phyloP scores from a whole-genome alignment of 2,329 filamentous ascomycete species.

The Colletotrichum noveboracense region DNA sequence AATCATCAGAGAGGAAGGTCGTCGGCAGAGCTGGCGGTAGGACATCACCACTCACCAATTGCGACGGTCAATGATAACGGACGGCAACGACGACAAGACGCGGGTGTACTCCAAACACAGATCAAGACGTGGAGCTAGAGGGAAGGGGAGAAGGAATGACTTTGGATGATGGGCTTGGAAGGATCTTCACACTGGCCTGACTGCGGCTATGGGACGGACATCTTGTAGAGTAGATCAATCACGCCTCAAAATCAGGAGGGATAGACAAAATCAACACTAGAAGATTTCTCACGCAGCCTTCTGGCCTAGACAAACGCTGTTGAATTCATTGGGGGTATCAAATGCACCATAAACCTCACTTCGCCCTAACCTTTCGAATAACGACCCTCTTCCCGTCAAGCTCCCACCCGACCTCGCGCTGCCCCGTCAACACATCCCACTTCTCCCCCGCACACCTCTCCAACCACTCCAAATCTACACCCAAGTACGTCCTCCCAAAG shows the following conservation, averaged over 20 bases:
- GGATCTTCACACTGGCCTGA: not conserved
- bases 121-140: not conserved
- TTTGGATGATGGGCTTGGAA: fast-evolving
- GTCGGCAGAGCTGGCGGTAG: too few species aligned
- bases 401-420: conserved; percentile 85
- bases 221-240: not conserved
- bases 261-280: not conserved
- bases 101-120: too few species aligned
- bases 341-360: conserved; percentile 11
- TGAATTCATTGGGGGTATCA: not conserved
- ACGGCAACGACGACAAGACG: too few species aligned
- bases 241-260: not conserved
- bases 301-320: not conserved
- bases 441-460: conserved; percentile 69
- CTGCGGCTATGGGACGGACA: fast-evolving
- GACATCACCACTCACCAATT: too few species aligned
- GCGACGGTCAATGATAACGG: too few species aligned
- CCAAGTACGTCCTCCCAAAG: conserved; percentile 81
- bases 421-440: conserved; percentile 75
- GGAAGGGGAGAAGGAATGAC: not conserved
- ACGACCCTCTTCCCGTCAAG: conserved; percentile 74
- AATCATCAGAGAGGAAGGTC: too few species aligned
- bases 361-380: conserved; percentile 64
- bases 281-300: not conserved
- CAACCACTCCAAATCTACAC: conserved; percentile 70